These are phyloP conservation scores for Seiridium unicorne DNA, from an alignment of 2,329 filamentous ascomycete genomes.

Conservation along the genomic window DNA sequence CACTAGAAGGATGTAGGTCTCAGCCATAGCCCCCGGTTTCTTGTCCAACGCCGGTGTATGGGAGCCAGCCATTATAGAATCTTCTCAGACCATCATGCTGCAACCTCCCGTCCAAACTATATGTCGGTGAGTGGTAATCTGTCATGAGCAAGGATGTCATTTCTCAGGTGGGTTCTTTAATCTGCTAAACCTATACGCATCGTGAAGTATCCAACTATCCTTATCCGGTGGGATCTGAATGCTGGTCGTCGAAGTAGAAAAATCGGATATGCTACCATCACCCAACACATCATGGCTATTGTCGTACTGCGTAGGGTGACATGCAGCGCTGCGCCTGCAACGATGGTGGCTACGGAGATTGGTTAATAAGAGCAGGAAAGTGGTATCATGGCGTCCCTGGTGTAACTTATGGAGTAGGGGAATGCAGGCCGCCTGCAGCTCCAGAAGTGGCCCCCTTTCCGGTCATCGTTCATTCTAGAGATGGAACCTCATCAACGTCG, in stretches of 20 bases:
- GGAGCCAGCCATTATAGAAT: no score
- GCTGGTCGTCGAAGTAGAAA: background rate
- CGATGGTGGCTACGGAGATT: background rate
- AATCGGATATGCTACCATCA: no score
- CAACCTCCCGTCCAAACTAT: background rate
- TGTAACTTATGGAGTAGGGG: background rate
- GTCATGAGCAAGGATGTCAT: background rate
- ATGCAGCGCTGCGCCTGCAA: background rate
- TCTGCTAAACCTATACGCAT: background rate
- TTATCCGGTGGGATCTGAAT: background rate
- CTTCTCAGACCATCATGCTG: background rate
- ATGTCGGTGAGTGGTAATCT: background rate
- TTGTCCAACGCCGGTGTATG: background rate
- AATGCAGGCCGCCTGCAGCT: background rate
- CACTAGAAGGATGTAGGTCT: background rate
- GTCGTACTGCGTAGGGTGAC: background rate
- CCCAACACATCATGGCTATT: background rate
- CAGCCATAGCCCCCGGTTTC: background rate
- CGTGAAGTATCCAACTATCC: background rate
- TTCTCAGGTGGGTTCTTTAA: background rate
- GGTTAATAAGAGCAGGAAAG: background rate
- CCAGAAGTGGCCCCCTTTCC: no score
- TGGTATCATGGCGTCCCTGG: constrained; percentile 1
- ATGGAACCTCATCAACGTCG: background rate
- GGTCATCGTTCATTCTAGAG: no score